These are phyloP conservation scores for Chlamydomonas incerta DNA, from an alignment of 139 green algal genomes.

Conservation along the genomic window DNA sequence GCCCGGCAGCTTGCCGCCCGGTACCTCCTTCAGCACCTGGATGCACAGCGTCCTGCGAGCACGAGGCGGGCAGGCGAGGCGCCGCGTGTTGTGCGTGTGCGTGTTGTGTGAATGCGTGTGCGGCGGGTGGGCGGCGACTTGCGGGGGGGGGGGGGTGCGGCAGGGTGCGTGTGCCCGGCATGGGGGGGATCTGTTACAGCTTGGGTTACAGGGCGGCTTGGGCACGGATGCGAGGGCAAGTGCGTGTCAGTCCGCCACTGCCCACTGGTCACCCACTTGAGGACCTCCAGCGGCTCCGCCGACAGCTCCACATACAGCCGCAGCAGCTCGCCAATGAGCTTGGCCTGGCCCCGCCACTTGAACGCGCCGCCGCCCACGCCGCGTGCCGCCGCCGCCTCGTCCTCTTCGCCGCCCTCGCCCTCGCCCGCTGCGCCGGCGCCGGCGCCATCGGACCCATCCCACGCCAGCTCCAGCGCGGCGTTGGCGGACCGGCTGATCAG, in stretches of 20 bases:
- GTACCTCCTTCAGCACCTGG: neutral
- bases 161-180: no score
- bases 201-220: no score
- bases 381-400: neutral
- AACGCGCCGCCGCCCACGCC: conserved; percentile 2
- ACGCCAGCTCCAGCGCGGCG: conserved; percentile 8
- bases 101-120: no score
- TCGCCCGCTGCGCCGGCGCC: neutral
- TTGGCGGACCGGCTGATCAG: conserved; percentile 3
- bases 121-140: neutral
- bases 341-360: conserved; percentile 30
- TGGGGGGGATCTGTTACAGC: no score
- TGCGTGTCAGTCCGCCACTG: no score
- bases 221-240: no score
- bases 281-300: neutral
- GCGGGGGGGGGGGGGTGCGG: no score
- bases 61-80: no score
- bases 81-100: no score
- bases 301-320: conserved; percentile 6
- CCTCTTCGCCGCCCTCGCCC: conserved; percentile 5
- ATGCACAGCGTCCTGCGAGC: no score
- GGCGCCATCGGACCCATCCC: neutral
- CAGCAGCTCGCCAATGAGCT: conserved; percentile 32
- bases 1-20: neutral
- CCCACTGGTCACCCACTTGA: conserved; percentile 5